A percentile compares a stretch with the other conserved stretches of the same genome.
phyloP scores from a whole-genome alignment of 352 stramenopile species.

The Pythium myriotylum region DNA sequence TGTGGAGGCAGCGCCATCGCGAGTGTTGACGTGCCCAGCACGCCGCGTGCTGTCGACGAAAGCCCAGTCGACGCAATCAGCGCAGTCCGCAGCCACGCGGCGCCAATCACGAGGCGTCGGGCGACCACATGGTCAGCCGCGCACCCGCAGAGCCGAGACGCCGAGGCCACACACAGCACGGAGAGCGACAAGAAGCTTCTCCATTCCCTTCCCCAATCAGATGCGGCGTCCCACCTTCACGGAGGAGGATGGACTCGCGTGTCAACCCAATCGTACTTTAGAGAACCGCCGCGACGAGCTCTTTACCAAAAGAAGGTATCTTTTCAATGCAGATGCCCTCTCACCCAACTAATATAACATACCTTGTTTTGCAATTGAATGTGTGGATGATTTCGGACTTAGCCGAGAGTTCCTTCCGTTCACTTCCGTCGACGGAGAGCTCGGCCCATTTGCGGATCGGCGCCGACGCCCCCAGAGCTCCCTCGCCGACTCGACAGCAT shows the following conservation, averaged over 20 bases:
- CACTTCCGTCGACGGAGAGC: neutral
- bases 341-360: neutral
- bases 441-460: constrained; percentile 20
- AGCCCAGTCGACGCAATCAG: constrained; percentile 10
- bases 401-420: constrained; percentile 1
- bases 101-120: constrained; percentile 13
- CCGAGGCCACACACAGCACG: constrained; percentile 12
- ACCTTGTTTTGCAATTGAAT: constrained; percentile 18
- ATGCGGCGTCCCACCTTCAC: constrained; percentile 11
- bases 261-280: constrained; percentile 16
- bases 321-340: neutral
- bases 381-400: constrained; percentile 18
- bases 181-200: constrained; percentile 4
- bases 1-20: too few species aligned
- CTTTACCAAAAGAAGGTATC: constrained; percentile 19
- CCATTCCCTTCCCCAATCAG: neutral
- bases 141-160: constrained; percentile 19
- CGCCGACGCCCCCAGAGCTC: neutral
- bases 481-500: constrained; percentile 3
- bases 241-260: constrained; percentile 11
- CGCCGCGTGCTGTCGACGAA: constrained; percentile 5
- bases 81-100: neutral
- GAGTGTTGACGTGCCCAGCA: too few species aligned
- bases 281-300: constrained; percentile 13
- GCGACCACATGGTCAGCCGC: constrained; percentile 13